Conservation (phyloP, 2,329 filamentous ascomycete genomes). For the Penicillium sp. region DNA sequence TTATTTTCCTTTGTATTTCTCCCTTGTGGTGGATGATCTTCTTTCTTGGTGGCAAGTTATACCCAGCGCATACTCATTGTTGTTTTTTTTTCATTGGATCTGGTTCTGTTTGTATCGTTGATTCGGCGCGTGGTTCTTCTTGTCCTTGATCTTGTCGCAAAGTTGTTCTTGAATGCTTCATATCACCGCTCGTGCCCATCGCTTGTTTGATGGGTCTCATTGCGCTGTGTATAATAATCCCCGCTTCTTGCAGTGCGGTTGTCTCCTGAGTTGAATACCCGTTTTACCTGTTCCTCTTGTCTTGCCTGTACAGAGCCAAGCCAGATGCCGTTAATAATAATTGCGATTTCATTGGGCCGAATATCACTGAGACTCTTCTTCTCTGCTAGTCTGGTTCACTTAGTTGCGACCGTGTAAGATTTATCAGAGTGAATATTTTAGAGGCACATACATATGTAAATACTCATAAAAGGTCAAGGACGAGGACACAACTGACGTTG, state of each 20-base stretch:
- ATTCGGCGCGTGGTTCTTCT: slow-evolving; percentile 11
- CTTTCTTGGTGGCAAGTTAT: slow-evolving; percentile 24
- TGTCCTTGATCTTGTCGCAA: slow-evolving; percentile 20
- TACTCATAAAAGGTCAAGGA: not conserved
- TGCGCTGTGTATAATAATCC: slow-evolving; percentile 34
- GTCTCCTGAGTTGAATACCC: slow-evolving; percentile 28
- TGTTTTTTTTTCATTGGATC: slow-evolving; percentile 4
- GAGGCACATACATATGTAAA: no score
- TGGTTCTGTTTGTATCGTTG: not conserved
- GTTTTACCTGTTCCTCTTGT: slow-evolving; percentile 10
- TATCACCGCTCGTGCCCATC: slow-evolving; percentile 22
- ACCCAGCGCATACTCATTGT: slow-evolving; percentile 29
- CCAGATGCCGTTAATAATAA: not conserved
- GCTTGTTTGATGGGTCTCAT: slow-evolving; percentile 3
- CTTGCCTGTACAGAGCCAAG: slow-evolving; percentile 13
- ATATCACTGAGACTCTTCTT: not conserved
- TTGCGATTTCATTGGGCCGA: slow-evolving; percentile 1
- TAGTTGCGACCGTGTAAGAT: no score
- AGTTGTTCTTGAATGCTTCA: not conserved
- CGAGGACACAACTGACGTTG: not conserved
- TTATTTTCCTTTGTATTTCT: slow-evolving; percentile 14
- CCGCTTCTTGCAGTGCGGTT: slow-evolving; percentile 11
- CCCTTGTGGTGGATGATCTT: slow-evolving; percentile 14
- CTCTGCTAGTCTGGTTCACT: not conserved
- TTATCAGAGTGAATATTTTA: no score